Conservation (phyloP, 306 rosid species). For the Quercus ilex region DNA sequence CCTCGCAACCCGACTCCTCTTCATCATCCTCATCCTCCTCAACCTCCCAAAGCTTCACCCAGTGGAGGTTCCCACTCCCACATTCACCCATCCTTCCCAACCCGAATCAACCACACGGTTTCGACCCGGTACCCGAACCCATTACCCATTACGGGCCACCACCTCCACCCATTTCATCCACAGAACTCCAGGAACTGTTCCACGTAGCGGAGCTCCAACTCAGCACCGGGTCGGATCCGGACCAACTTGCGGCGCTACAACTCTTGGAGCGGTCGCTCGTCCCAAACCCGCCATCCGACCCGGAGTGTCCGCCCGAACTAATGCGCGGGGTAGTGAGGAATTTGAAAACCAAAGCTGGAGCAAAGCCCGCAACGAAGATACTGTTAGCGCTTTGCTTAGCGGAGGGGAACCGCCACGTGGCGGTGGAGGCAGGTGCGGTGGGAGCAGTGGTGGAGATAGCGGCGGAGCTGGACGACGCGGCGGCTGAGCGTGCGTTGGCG, state of each 20-base stretch:
- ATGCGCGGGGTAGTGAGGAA: constrained; percentile 54
- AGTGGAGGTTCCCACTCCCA: constrained; percentile 80
- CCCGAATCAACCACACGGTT: constrained; percentile 1
- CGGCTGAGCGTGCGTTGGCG: constrained; percentile 80
- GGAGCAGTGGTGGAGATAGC: constrained; percentile 65
- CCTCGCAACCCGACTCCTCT: constrained; percentile 41
- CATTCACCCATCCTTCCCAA: constrained; percentile 23
- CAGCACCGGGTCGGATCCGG: constrained; percentile 45
- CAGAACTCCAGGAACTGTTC: constrained; percentile 64
- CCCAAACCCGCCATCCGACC: constrained; percentile 71
- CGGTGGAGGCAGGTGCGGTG: constrained; percentile 77
- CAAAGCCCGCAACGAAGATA: constrained; percentile 59
- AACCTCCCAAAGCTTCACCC: constrained; percentile 93
- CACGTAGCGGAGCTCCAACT: constrained; percentile 72
- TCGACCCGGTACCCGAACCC: constrained; percentile 18
- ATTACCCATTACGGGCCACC: constrained; percentile 8
- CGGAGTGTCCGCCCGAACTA: constrained; percentile 66
- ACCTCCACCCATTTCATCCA: constrained; percentile 30
- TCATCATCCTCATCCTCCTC: constrained; percentile 62
- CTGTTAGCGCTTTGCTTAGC: constrained; percentile 80
- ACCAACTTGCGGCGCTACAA: constrained; percentile 55
- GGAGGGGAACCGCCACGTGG: constrained; percentile 69
- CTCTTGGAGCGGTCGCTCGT: constrained; percentile 78
- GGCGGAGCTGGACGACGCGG: constrained; percentile 59
- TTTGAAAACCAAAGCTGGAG: constrained; percentile 33